These are phyloP conservation scores for Globisporangium uncinulatum DNA, from an alignment of 352 stramenopile species.

Conservation along the genomic window DNA sequence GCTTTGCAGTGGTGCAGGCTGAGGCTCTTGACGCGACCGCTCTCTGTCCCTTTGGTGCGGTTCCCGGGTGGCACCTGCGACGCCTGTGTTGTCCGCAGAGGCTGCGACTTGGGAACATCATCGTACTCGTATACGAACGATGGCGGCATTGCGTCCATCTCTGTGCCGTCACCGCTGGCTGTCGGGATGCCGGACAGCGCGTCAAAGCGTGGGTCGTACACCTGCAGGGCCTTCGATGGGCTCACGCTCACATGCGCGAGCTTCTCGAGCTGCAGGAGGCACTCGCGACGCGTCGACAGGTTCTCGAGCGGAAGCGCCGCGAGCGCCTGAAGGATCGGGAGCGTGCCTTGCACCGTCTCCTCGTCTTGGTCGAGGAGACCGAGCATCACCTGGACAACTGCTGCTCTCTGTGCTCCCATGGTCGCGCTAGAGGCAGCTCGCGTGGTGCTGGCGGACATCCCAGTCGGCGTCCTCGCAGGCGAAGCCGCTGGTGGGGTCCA, in stretches of 20 bases:
- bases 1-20: constrained; percentile 54
- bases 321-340: constrained; percentile 43
- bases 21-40: constrained; percentile 34
- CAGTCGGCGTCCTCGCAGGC: not conserved
- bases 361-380: constrained; percentile 55
- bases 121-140: constrained; percentile 15
- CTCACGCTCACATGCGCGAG: constrained; percentile 13
- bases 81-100: not conserved
- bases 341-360: constrained; percentile 29
- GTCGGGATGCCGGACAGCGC: constrained; percentile 12
- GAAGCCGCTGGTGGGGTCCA: not conserved
- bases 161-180: not conserved
- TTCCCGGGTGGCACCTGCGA: constrained; percentile 1
- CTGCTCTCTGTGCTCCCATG: constrained; percentile 21
- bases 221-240: not conserved
- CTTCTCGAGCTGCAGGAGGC: constrained; percentile 31
- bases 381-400: constrained; percentile 53
- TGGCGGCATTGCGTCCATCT: constrained; percentile 2
- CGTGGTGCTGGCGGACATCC: not conserved
- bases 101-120: not conserved
- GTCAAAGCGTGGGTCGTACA: constrained; percentile 6
- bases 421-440: not conserved
- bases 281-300: constrained; percentile 28
- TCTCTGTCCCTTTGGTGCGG: constrained; percentile 9
- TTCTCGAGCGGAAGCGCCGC: constrained; percentile 36